These are phyloP conservation scores for Alternaria longipes DNA, from an alignment of 2,329 filamentous ascomycete genomes.

Conservation along the genomic window DNA sequence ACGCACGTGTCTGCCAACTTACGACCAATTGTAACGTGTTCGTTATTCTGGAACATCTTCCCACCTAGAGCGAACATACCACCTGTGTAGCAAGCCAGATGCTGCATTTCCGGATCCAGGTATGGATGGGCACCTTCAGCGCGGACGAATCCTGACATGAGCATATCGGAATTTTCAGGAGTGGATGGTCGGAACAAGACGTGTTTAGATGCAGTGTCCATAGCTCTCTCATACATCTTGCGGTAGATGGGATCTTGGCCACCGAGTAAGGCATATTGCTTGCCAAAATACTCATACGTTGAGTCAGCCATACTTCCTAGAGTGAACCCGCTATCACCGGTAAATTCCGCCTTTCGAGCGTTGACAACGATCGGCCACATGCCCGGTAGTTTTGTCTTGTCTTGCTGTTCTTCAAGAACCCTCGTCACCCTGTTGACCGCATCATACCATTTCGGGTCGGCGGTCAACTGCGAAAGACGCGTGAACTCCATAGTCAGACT, in stretches of 20 bases:
- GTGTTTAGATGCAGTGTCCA: constrained; percentile 55
- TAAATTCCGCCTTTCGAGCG: constrained; percentile 53
- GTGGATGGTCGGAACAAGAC: constrained; percentile 61
- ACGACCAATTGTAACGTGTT: constrained; percentile 64
- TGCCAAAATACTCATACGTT: constrained; percentile 52
- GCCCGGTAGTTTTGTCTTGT: constrained; percentile 55
- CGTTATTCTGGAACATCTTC: constrained; percentile 63
- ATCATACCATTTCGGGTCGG: constrained; percentile 58
- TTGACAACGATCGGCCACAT: constrained; percentile 60
- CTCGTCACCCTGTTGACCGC: constrained; percentile 56
- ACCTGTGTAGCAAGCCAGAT: constrained; percentile 68
- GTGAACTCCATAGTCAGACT: constrained; percentile 61
- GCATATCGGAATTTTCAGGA: constrained; percentile 56
- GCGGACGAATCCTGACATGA: constrained; percentile 57
- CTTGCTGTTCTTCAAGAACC: constrained; percentile 54
- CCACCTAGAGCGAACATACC: constrained; percentile 70
- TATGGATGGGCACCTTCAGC: constrained; percentile 40
- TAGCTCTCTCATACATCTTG: constrained; percentile 65
- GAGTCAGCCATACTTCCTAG: constrained; percentile 52
- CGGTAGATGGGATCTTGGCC: constrained; percentile 58
- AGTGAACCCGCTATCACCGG: constrained; percentile 48
- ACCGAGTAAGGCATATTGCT: constrained; percentile 53
- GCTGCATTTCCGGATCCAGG: constrained; percentile 63
- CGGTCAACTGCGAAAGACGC: constrained; percentile 56
- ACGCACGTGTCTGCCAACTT: constrained; percentile 69